A percentile compares a stretch with the other conserved stretches of the same genome.
Conservation (phyloP, 2,329 filamentous ascomycete species). For the Boeremia exigua region DNA sequence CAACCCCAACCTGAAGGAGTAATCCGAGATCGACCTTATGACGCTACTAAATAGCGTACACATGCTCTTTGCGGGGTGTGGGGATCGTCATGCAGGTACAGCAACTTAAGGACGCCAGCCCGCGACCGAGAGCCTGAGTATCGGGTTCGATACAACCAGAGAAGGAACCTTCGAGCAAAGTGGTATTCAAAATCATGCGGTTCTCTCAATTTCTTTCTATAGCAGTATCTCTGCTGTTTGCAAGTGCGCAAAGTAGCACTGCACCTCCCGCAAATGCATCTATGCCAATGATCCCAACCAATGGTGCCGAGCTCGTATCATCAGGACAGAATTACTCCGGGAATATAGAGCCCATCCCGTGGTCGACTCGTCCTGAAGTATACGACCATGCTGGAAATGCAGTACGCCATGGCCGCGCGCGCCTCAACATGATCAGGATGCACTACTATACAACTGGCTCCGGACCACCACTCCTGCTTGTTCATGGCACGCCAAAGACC, state of each 20-base stretch:
- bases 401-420: conserved; percentile 16
- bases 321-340: conserved; percentile 15
- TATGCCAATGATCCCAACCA: conserved; percentile 7
- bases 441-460: conserved; percentile 17
- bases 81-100: conserved; percentile 5
- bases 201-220: not conserved
- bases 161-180: not conserved
- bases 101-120: not conserved
- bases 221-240: not conserved
- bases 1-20: conserved; percentile 1
- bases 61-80: not conserved
- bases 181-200: not conserved
- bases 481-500: conserved; percentile 18
- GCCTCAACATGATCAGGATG: conserved; percentile 18
- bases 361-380: conserved; percentile 16
- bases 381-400: conserved; percentile 18
- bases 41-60: conserved; percentile 1
- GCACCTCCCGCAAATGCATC: conserved; percentile 2
- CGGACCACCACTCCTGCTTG: conserved; percentile 14
- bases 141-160: not conserved
- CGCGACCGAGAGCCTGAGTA: not conserved
- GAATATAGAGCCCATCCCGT: conserved; percentile 15
- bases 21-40: conserved; percentile 4
- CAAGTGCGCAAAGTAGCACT: conserved; percentile 4
- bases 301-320: conserved; percentile 12